phyloP scores from a whole-genome alignment of 176 grass and related monocot species.

The Hsuehochloa calcarea region DNA sequence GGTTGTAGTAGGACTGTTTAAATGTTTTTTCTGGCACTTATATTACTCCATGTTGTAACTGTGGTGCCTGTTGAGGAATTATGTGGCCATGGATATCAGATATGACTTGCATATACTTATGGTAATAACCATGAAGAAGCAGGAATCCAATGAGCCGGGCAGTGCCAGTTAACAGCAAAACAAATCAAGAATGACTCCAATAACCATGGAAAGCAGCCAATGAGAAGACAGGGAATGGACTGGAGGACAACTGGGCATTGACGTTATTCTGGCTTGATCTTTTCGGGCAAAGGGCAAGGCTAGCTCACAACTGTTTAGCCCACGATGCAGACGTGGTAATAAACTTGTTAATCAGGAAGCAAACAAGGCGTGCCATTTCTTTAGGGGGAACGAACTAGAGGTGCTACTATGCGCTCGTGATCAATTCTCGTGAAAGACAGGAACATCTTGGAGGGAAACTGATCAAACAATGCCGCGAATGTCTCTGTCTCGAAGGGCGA shows the following conservation, averaged over 20 bases:
- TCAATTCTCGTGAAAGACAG: slow-evolving; percentile 27
- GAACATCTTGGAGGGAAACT: background rate
- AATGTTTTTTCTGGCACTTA: slow-evolving; percentile 7
- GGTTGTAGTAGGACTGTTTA: background rate
- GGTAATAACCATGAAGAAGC: background rate
- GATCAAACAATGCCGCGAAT: slow-evolving; percentile 4
- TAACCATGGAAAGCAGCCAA: slow-evolving; percentile 43
- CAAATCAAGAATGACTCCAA: slow-evolving; percentile 37
- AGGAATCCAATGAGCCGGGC: slow-evolving; percentile 28
- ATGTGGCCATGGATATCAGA: background rate
- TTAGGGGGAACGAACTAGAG: slow-evolving; percentile 9
- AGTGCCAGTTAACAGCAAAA: background rate
- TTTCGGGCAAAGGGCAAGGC: background rate
- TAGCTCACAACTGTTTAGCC: background rate
- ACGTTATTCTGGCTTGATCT: slow-evolving; percentile 39
- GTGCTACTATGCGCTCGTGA: slow-evolving; percentile 46
- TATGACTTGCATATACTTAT: too few relatives aligned
- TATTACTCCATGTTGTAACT: background rate
- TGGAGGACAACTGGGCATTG: slow-evolving; percentile 28
- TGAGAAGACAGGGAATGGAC: background rate
- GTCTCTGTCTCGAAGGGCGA: slow-evolving; percentile 8
- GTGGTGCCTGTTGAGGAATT: background rate
- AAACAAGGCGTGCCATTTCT: slow-evolving; percentile 12
- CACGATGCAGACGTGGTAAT: slow-evolving; percentile 21
- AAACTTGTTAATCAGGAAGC: background rate